Evolutionary conservation across 2,329 filamentous ascomycete species (phyloP), one percentile per base, ranked within the genome.

Genomic region (Fusarium virguliforme): DNA sequence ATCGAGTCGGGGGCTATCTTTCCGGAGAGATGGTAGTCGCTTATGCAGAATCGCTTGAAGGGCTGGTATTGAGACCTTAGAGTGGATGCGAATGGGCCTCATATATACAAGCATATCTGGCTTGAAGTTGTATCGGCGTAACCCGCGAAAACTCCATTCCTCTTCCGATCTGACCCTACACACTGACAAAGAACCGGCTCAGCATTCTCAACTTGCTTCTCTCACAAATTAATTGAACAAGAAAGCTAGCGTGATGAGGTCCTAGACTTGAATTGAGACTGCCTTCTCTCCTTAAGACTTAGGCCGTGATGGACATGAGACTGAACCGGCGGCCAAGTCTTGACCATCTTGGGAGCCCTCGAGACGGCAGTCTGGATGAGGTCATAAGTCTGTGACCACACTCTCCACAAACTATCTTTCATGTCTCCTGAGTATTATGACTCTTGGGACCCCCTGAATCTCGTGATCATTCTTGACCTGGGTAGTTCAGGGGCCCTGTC

Each of bases 1-100:
- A 34, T 12, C 1, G 40, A 30, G 26, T 51, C 66, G 50, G 68
- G 66, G 7, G 18, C 22, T 8, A 28, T 58, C n/a, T 70, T 68
- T 15, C 63, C 66, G 30, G 61, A 72, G 46, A 62, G 48, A 35
- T 5, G 13, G 18, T 34, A 48, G n/a, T 8, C n/a, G 6, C 24
- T 18, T 15, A 12, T 13, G 10, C 4, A 15, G 30, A 51, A 28
- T 32, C 12, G 6, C 41, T 46, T 8, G 41, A 46, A 7, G 24
- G 6, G 8, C 8, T 13, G 13, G 24, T 15, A 18, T 30, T 48
- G 26, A 48, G 26, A 26, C 26, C 30, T 18, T 6, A 30, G 9
- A 30, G n/a, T 48, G 43, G 18, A 48, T 7, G n/a, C 8, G 10
- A 18, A 28, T 18, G 15, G 7, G 26, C 9, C 26, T 12, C 3